Percentiles rank a stretch among this genome's conserved stretches.
Evolutionary conservation across 2,329 filamentous ascomycete genomes (phyloP).

Genomic region (Elsinoe necatrix): DNA sequence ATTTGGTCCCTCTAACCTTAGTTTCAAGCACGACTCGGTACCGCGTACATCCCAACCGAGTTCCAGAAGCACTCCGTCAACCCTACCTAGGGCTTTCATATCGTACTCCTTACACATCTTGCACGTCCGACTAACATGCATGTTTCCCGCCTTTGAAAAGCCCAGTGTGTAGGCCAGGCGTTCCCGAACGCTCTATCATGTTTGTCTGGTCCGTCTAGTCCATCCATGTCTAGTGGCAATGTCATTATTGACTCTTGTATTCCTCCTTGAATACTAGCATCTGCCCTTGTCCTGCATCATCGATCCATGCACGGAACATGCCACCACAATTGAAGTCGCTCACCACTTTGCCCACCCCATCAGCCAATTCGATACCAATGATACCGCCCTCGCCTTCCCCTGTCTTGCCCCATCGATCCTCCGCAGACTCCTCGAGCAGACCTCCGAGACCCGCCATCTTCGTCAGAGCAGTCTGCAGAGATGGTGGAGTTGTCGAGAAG

Average conservation of each 20-base stretch:
- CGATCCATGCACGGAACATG: conserved; percentile 75
- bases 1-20: too few relatives aligned
- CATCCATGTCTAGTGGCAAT: not conserved
- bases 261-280: conserved; percentile 52
- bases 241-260: conserved; percentile 2
- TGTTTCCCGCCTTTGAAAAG: too few relatives aligned
- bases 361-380: conserved; percentile 63
- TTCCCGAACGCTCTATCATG: not conserved
- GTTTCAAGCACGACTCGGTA: too few relatives aligned
- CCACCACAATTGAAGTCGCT: conserved; percentile 80
- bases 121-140: too few relatives aligned
- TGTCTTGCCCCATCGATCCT: conserved; percentile 60
- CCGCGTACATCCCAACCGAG: too few relatives aligned
- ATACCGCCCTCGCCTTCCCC: conserved; percentile 80
- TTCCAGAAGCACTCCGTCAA: too few relatives aligned
- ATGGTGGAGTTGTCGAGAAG: conserved; percentile 42
- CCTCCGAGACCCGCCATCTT: conserved; percentile 63
- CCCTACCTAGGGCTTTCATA: too few relatives aligned
- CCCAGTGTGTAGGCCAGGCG: too few relatives aligned
- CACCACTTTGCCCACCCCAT: conserved; percentile 49
- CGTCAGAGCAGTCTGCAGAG: conserved; percentile 51
- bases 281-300: conserved; percentile 49
- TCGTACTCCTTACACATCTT: too few relatives aligned
- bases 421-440: conserved; percentile 66
- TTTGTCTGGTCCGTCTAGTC: not conserved